Conservation (phyloP, 257 asterid species). For the Solanum habrochaites region DNA sequence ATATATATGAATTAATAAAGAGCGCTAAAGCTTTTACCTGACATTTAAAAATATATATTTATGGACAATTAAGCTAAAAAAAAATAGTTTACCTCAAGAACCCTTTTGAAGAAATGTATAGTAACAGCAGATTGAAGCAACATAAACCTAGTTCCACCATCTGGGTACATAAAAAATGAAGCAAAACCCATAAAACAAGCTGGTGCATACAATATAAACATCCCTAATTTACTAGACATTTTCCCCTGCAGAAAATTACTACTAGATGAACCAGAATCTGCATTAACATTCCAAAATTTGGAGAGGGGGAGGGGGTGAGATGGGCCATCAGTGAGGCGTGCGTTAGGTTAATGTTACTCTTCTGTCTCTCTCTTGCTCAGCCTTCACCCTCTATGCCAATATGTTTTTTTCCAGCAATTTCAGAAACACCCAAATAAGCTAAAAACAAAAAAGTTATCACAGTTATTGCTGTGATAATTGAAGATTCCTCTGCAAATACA, state of each 20-base stretch:
- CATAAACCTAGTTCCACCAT: conserved; percentile 44
- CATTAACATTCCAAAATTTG: conserved; percentile 23
- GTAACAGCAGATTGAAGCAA: conserved; percentile 47
- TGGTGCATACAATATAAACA: conserved; percentile 37
- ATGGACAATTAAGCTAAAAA: too few species aligned
- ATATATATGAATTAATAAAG: too few species aligned
- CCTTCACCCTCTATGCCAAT: too few species aligned
- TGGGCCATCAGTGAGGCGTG: too few species aligned
- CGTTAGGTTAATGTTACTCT: too few species aligned
- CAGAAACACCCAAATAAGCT: conserved; percentile 35
- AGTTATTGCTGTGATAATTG: conserved; percentile 24
- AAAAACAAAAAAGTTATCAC: conserved; percentile 16
- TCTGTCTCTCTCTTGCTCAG: too few species aligned
- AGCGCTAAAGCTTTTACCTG: too few species aligned
- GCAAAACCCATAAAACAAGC: conserved; percentile 28
- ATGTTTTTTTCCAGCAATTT: conserved; percentile 29
- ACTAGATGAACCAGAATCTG: not conserved
- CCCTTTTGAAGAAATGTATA: conserved; percentile 64
- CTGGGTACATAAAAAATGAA: conserved; percentile 34
- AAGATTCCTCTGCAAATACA: conserved; percentile 17
- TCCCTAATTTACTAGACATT: conserved; percentile 29
- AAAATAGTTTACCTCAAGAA: conserved; percentile 39
- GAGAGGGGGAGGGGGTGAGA: too few species aligned
- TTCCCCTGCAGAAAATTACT: not conserved
- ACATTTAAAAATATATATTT: too few species aligned